These are phyloP conservation scores for Apiotrichum brassicae DNA, from an alignment of 1,284 basidiomycete genomes.

Conservation along the genomic window DNA sequence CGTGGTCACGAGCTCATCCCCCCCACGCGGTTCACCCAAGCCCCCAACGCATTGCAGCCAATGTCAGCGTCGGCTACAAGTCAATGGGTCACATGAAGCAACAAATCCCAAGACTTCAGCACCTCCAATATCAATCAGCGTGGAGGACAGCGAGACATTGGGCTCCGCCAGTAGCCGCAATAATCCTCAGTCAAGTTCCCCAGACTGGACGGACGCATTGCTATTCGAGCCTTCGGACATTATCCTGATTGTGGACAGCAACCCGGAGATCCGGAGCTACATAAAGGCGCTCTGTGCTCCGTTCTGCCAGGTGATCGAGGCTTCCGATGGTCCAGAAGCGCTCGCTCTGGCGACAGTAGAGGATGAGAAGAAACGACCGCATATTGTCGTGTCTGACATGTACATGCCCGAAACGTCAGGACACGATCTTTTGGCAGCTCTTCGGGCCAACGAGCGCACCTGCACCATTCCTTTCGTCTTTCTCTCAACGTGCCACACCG, in stretches of 20 bases:
- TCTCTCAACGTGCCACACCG: constrained; percentile 28
- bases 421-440: constrained; percentile 25
- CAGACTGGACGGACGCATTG: constrained; percentile 8
- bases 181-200: too few species aligned
- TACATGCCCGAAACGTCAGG: constrained; percentile 44
- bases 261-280: constrained; percentile 40
- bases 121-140: too few species aligned
- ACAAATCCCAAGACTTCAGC: too few species aligned
- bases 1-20: too few species aligned
- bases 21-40: too few species aligned
- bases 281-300: constrained; percentile 35
- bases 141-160: too few species aligned
- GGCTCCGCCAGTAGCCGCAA: too few species aligned
- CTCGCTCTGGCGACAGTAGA: constrained; percentile 25
- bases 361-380: constrained; percentile 18
- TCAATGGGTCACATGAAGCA: too few species aligned
- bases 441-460: constrained; percentile 22
- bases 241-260: constrained; percentile 29
- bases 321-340: constrained; percentile 43
- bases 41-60: too few species aligned
- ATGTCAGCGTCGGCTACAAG: too few species aligned
- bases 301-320: constrained; percentile 43
- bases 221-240: constrained; percentile 25
- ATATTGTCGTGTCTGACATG: constrained; percentile 36
- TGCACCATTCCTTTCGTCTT: constrained; percentile 31